Conservation (phyloP, 371 early-diverging fungal genomes). For the Batrachochytrium dendrobatidis region DNA sequence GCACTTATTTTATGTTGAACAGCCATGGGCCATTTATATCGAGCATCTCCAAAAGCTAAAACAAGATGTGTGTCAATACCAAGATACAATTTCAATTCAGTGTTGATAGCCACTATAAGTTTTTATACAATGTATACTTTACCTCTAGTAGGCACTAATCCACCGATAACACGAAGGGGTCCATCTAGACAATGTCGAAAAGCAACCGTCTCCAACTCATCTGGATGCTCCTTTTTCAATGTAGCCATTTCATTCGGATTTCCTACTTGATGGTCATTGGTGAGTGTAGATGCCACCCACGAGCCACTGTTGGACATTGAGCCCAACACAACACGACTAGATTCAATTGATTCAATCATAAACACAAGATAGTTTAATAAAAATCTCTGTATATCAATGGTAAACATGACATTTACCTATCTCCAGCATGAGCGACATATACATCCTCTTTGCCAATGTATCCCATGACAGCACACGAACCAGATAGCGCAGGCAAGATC, state of each 20-base stretch:
- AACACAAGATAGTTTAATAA: no score
- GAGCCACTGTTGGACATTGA: background rate
- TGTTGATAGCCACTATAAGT: background rate
- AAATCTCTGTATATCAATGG: no score
- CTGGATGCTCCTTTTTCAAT: background rate
- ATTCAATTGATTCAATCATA: no score
- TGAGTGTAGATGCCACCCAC: background rate
- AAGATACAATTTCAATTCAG: background rate
- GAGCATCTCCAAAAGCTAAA: constrained; percentile 4
- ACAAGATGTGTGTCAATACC: background rate
- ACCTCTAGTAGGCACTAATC: background rate
- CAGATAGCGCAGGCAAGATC: background rate
- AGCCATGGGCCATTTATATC: constrained; percentile 1
- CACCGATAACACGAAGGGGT: background rate
- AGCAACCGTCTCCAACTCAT: background rate
- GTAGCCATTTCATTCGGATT: background rate
- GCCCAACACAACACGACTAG: constrained; percentile 1
- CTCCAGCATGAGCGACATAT: background rate
- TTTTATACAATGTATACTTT: no score
- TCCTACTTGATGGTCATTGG: background rate
- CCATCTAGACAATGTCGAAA: background rate
- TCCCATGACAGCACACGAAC: background rate
- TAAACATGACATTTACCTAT: background rate
- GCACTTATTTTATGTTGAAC: background rate
- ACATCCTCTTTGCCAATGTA: background rate